Percentiles rank a stretch among this genome's conserved stretches.
phyloP scores from a whole-genome alignment of 2,329 filamentous ascomycete genomes.

The Cyphellophora attinorum region DNA sequence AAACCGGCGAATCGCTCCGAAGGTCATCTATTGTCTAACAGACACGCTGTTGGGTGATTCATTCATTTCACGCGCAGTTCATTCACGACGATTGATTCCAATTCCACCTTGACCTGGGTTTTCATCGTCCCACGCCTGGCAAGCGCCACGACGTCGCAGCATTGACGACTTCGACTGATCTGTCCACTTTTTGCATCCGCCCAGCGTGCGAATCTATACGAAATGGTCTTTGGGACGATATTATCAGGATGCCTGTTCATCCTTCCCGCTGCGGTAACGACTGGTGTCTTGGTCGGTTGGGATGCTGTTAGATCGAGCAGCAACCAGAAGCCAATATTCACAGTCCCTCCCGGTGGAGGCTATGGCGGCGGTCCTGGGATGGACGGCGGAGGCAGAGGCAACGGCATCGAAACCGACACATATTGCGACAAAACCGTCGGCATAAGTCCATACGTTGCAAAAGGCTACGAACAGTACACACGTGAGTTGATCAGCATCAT shows the following conservation, averaged over 20 bases:
- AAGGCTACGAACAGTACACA: constrained; percentile 37
- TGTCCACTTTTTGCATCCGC: too few relatives aligned
- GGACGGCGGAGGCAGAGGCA: constrained; percentile 19
- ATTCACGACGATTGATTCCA: too few relatives aligned
- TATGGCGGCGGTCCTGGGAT: not conserved
- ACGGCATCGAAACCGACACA: constrained; percentile 24
- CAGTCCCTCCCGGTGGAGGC: constrained; percentile 4
- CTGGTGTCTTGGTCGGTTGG: constrained; percentile 42
- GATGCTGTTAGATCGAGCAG: constrained; percentile 34
- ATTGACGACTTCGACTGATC: too few relatives aligned
- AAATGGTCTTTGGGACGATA: constrained; percentile 32
- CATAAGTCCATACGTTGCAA: constrained; percentile 29
- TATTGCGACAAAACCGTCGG: constrained; percentile 38
- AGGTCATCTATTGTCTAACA: too few relatives aligned
- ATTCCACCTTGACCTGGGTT: too few relatives aligned
- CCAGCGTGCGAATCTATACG: too few relatives aligned
- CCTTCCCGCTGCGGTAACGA: constrained; percentile 40
- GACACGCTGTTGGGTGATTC: too few relatives aligned
- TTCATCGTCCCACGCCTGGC: too few relatives aligned
- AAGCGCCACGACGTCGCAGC: too few relatives aligned
- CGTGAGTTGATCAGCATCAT: constrained; percentile 28
- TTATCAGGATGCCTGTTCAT: constrained; percentile 42
- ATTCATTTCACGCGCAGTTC: too few relatives aligned
- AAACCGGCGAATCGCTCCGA: too few relatives aligned
- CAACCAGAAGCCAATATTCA: constrained; percentile 38